phyloP scores from a whole-genome alignment of 1,284 basidiomycete genomes.

The Ceratobasidium sp. region DNA sequence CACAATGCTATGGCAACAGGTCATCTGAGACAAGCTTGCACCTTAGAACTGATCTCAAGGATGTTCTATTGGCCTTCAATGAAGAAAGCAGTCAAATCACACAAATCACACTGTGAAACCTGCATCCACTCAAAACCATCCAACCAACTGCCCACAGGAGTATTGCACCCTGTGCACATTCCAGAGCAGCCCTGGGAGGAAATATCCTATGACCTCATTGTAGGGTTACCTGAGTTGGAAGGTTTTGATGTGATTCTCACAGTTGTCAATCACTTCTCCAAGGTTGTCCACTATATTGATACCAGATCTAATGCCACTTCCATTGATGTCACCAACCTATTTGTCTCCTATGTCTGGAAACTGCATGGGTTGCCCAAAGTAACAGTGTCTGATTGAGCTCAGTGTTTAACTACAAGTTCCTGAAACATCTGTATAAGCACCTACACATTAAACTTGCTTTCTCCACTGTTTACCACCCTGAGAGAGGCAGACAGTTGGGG shows the following conservation, averaged over 20 bases:
- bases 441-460: conserved; percentile 38
- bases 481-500: conserved; percentile 33
- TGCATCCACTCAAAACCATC: no score
- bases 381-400: background rate
- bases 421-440: background rate
- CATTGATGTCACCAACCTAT: background rate
- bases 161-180: conserved; percentile 45
- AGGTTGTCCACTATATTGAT: conserved; percentile 45
- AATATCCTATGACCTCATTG: conserved; percentile 50
- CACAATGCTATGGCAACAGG: background rate
- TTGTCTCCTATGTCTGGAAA: background rate
- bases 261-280: conserved; percentile 49
- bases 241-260: conserved; percentile 49
- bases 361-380: background rate
- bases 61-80: conserved; percentile 28
- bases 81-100: conserved; percentile 41
- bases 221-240: conserved; percentile 46
- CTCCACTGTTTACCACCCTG: conserved; percentile 43
- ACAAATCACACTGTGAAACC: conserved; percentile 42
- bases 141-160: no score
- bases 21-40: conserved; percentile 47
- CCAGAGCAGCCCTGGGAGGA: conserved; percentile 46
- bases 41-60: conserved; percentile 32
- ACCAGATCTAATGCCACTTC: no score
- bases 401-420: background rate